A percentile compares a stretch with the other conserved stretches of the same genome.
These are phyloP conservation scores for Calocera viscosa DNA, from an alignment of 768 basidiomycete species.

Conservation along the genomic window DNA sequence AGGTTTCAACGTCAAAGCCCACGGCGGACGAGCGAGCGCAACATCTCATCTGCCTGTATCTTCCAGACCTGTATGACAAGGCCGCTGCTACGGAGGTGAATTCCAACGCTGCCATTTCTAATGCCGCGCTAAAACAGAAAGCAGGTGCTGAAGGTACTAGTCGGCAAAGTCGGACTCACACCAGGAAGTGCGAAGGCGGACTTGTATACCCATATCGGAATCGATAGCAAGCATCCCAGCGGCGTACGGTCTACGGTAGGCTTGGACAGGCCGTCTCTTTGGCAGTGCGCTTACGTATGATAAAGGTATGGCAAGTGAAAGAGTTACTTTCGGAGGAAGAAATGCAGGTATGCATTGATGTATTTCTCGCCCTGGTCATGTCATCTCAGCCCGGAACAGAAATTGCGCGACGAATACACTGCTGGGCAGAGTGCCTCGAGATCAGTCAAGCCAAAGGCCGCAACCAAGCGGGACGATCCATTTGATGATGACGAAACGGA, in stretches of 20 bases:
- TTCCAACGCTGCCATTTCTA: not conserved
- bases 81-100: constrained; percentile 42
- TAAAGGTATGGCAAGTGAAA: not conserved
- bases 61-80: constrained; percentile 61
- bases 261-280: not conserved
- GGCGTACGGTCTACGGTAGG: constrained; percentile 56
- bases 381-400: not conserved
- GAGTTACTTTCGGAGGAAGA: not conserved
- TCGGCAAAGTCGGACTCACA: constrained; percentile 52
- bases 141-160: constrained; percentile 56
- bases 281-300: not conserved
- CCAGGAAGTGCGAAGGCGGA: constrained; percentile 61
- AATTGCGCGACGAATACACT: not conserved
- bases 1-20: constrained; percentile 53
- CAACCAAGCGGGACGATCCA: not conserved
- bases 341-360: not conserved
- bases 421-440: not conserved
- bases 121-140: too few species aligned
- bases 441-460: not conserved
- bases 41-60: constrained; percentile 58
- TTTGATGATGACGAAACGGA: not conserved
- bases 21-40: constrained; percentile 38
- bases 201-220: constrained; percentile 52
- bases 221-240: constrained; percentile 47
- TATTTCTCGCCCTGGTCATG: not conserved